These are phyloP conservation scores for Rhizophagus sp. DNA, from an alignment of 192 early-diverging fungal genomes.

Conservation along the genomic window DNA sequence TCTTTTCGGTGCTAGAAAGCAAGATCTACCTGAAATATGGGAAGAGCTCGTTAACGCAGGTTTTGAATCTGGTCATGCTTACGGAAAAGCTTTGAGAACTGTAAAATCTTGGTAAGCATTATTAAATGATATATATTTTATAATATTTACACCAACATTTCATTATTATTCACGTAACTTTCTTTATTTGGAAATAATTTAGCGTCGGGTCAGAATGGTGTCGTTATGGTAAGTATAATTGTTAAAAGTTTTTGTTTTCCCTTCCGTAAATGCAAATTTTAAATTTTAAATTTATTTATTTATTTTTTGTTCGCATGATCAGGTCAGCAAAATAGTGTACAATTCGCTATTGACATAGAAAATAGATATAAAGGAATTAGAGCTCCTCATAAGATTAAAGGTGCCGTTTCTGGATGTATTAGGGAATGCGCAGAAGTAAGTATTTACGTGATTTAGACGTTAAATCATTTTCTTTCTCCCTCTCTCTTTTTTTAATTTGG, in stretches of 20 bases:
- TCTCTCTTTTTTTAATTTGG: background rate
- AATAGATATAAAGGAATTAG: conserved; percentile 69
- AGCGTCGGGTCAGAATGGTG: conserved; percentile 66
- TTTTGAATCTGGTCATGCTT: conserved; percentile 71
- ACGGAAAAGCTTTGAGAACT: conserved; percentile 68
- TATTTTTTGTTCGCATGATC: background rate
- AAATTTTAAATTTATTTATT: background rate
- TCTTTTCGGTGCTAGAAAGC: conserved; percentile 65
- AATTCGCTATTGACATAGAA: conserved; percentile 66
- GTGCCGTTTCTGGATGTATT: conserved; percentile 65
- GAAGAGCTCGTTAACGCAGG: conserved; percentile 62
- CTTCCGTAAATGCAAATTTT: background rate
- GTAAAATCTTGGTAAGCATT: conserved; percentile 66
- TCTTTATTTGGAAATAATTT: background rate
- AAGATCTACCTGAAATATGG: conserved; percentile 68
- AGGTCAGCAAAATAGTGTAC: conserved; percentile 59
- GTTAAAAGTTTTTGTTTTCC: background rate
- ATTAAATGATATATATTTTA: too few species aligned
- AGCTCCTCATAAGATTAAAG: conserved; percentile 72
- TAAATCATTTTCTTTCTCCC: background rate
- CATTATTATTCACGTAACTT: too few species aligned
- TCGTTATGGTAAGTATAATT: conserved; percentile 51
- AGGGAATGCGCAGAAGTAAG: conserved; percentile 56
- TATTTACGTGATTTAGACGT: background rate
- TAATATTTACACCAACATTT: too few species aligned